These are phyloP conservation scores for Odontarrhena argentea DNA, from an alignment of 345 rosid genomes.

Conservation along the genomic window DNA sequence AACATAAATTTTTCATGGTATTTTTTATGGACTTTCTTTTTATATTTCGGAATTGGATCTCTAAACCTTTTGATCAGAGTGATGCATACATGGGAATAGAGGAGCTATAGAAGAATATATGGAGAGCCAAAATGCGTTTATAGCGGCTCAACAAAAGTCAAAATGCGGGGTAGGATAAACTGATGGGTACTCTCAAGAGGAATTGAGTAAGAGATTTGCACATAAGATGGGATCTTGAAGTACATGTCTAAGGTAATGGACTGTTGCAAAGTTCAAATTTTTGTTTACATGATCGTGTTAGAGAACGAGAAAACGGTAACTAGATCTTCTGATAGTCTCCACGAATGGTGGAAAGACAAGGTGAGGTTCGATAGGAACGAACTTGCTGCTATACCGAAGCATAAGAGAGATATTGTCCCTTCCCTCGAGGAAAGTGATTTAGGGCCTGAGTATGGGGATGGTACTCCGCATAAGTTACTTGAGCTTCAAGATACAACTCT, in stretches of 20 bases:
- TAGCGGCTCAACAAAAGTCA: constrained; percentile 63
- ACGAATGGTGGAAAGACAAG: constrained; percentile 98
- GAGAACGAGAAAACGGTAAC: constrained; percentile 91
- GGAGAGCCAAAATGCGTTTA: constrained; percentile 74
- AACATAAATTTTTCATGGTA: no score
- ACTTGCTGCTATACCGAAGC: constrained; percentile 80
- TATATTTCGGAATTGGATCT: no score
- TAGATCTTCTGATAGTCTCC: constrained; percentile 87
- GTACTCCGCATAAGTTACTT: constrained; percentile 75
- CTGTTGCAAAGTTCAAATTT: constrained; percentile 86
- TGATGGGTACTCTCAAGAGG: constrained; percentile 42
- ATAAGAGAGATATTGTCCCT: constrained; percentile 57
- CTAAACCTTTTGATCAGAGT: constrained; percentile 42
- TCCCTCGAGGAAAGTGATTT: constrained; percentile 46
- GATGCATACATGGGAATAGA: constrained; percentile 76
- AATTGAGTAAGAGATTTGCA: constrained; percentile 58
- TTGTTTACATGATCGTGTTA: constrained; percentile 83
- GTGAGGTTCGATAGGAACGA: constrained; percentile 94
- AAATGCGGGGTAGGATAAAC: constrained; percentile 56
- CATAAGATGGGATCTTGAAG: constrained; percentile 84
- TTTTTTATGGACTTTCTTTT: no score
- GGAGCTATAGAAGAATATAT: constrained; percentile 84
- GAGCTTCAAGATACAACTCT: constrained; percentile 97
- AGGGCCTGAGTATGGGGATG: constrained; percentile 54
- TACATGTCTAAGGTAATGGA: constrained; percentile 92